Evolutionary conservation across 768 basidiomycete genomes (phyloP).

Genomic region (Collybia mongolica): DNA sequence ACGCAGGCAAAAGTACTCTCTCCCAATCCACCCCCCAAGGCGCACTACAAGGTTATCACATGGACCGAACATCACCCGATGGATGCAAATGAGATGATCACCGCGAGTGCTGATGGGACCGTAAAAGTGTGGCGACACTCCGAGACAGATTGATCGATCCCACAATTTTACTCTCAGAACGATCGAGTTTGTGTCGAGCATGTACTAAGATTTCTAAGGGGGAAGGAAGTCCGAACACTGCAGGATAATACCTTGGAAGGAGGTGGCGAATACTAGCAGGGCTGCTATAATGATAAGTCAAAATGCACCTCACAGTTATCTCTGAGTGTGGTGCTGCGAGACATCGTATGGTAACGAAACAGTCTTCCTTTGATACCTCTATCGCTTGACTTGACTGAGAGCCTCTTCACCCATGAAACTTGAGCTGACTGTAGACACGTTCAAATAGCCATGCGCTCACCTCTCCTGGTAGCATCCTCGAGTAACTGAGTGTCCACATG

Average conservation of each 20-base stretch:
- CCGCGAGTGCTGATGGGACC: constrained; percentile 88
- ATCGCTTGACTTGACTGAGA: constrained; percentile 43
- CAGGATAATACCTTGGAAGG: too few species aligned
- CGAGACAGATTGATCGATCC: constrained; percentile 12
- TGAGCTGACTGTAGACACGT: background rate
- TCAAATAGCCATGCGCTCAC: constrained; percentile 37
- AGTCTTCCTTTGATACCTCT: background rate
- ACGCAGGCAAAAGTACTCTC: constrained; percentile 65
- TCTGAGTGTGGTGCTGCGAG: too few species aligned
- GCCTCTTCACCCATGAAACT: constrained; percentile 33
- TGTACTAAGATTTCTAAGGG: background rate
- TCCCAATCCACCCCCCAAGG: constrained; percentile 73
- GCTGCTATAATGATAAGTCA: too few species aligned
- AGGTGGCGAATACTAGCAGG: too few species aligned
- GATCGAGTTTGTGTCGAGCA: too few species aligned
- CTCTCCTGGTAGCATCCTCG: constrained; percentile 96
- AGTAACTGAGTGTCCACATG: constrained; percentile 94
- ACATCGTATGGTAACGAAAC: too few species aligned
- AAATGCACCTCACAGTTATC: too few species aligned
- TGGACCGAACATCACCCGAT: constrained; percentile 92
- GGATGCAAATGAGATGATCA: constrained; percentile 80
- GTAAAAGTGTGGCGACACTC: constrained; percentile 84
- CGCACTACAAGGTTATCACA: constrained; percentile 82
- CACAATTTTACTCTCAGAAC: too few species aligned
- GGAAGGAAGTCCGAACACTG: too few species aligned